Evolutionary conservation across 345 rosid genomes (phyloP).

Genomic region (Aethionema arabicum): DNA sequence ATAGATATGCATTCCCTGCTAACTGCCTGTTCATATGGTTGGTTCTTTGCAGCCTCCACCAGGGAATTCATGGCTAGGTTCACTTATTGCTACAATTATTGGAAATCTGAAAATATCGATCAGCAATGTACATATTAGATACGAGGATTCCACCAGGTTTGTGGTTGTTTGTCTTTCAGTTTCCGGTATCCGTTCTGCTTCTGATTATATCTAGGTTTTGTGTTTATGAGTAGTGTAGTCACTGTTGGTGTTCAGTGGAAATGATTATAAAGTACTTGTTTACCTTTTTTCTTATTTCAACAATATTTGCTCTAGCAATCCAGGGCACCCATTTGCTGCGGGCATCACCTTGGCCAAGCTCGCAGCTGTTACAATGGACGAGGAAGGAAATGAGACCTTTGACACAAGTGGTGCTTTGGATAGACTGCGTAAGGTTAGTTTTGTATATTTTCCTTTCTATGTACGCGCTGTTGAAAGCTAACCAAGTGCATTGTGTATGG

Average conservation of each 20-base stretch:
- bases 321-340: conserved; percentile 82
- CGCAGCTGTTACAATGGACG: conserved; percentile 98
- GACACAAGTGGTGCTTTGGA: conserved; percentile 98
- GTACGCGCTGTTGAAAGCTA: conserved; percentile 19
- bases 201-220: conserved; percentile 21
- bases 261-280: conserved; percentile 21
- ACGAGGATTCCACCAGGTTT: conserved; percentile 87
- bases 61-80: conserved; percentile 95
- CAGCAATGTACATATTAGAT: conserved; percentile 97
- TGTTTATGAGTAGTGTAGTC: conserved; percentile 10
- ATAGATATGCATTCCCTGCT: conserved; percentile 18
- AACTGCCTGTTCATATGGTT: conserved; percentile 21
- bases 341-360: conserved; percentile 95
- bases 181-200: conserved; percentile 4
- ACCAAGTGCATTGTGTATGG: conserved; percentile 14
- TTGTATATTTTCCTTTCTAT: conserved; percentile 31
- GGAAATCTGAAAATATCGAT: conserved; percentile 98
- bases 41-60: conserved; percentile 62
- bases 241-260: conserved; percentile 17
- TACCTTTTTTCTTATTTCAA: conserved; percentile 33
- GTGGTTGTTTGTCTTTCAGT: conserved; percentile 28
- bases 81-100: conserved; percentile 85
- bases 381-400: conserved; percentile 93
- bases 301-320: conserved; percentile 57
- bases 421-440: conserved; percentile 82